phyloP scores from a whole-genome alignment of 306 rosid genomes.

The Lithocarpus polystachyus region DNA sequence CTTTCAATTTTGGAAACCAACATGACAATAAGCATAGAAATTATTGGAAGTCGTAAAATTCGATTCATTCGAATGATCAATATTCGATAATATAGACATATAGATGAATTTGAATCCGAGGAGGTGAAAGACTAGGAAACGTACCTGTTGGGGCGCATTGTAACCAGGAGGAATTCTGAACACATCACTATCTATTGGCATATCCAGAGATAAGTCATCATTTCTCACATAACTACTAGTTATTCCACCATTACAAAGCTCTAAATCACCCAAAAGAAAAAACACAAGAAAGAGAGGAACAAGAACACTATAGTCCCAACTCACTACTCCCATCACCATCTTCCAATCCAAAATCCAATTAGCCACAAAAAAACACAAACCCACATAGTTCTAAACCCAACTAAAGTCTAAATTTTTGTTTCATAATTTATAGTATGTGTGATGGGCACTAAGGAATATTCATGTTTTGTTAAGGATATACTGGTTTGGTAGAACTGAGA shows the following conservation, averaged over 20 bases:
- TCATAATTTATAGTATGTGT: background rate
- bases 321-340: background rate
- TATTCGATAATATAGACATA: background rate
- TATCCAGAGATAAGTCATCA: slow-evolving; percentile 47
- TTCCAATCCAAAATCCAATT: background rate
- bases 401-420: background rate
- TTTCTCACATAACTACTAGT: slow-evolving; percentile 53
- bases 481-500: background rate
- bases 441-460: slow-evolving; percentile 8
- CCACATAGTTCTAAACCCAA: background rate
- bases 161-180: slow-evolving; percentile 64
- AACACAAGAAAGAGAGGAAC: slow-evolving; percentile 8
- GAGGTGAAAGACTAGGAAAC: background rate
- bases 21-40: background rate
- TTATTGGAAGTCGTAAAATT: background rate
- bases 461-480: slow-evolving; percentile 6
- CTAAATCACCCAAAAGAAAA: slow-evolving; percentile 25
- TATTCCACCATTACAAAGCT: slow-evolving; percentile 46
- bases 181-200: slow-evolving; percentile 66
- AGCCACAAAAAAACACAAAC: background rate
- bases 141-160: slow-evolving; percentile 86
- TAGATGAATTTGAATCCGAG: background rate
- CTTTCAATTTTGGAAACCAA: background rate
- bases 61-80: too few relatives aligned
- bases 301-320: background rate